A percentile compares a stretch with the other conserved stretches of the same genome.
Conservation (phyloP, 805 yeast genomes). For the Candida nemodendra region DNA sequence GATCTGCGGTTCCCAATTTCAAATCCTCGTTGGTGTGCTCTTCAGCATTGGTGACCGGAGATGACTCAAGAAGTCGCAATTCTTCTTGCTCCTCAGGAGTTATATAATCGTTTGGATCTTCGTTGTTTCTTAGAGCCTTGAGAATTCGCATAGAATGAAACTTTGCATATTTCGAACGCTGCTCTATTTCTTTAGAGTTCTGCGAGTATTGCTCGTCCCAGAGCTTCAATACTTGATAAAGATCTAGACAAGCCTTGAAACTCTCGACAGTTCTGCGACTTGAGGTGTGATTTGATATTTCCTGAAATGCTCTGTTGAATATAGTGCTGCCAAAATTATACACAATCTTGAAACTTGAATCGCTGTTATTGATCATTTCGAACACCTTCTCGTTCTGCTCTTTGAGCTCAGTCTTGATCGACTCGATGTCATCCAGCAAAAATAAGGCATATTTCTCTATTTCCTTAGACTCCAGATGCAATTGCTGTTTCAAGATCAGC, state of each 20-base stretch:
- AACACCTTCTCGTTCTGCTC: constrained; percentile 39
- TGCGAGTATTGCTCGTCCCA: constrained; percentile 34
- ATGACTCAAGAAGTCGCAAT: constrained; percentile 11
- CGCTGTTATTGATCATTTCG: constrained; percentile 58
- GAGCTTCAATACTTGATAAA: constrained; percentile 48
- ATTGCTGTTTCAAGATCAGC: constrained; percentile 55
- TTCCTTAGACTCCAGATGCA: constrained; percentile 56
- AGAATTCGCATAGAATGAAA: constrained; percentile 60
- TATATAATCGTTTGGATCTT: constrained; percentile 57
- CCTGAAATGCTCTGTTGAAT: constrained; percentile 52
- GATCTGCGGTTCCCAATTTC: background rate
- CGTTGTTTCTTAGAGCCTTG: constrained; percentile 45
- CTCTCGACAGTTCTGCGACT: constrained; percentile 47
- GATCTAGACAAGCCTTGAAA: constrained; percentile 54
- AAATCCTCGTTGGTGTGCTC: background rate
- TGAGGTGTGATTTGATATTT: constrained; percentile 42
- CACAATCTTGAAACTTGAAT: constrained; percentile 53
- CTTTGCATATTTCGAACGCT: constrained; percentile 58
- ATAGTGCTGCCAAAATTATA: constrained; percentile 57
- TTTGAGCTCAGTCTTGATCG: constrained; percentile 39
- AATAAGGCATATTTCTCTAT: constrained; percentile 58
- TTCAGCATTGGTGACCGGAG: background rate
- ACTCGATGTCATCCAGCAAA: constrained; percentile 72
- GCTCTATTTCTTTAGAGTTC: constrained; percentile 23
- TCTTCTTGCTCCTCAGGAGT: constrained; percentile 37